Evolutionary conservation across 164 flowering plant genomes (phyloP), one percentile per base, ranked within the genome.

Genomic region (Stephania yunnanensis): DNA sequence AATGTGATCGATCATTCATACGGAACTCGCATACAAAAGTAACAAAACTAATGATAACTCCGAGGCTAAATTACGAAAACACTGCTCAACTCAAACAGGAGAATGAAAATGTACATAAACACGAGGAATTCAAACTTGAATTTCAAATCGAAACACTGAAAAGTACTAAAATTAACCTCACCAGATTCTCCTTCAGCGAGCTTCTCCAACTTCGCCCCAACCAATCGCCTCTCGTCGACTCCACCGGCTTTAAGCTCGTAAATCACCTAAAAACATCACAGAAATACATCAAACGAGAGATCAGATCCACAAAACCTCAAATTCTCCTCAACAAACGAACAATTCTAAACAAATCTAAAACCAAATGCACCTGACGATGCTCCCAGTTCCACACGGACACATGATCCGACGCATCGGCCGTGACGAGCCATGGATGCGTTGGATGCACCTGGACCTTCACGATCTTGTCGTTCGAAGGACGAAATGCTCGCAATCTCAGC

Each of bases 341-440:
- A 66, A 66, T 25, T 71, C 63, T 15, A 12, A 53, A 8, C 25
- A 11, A 20, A 70, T 17, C 19, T 15, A 1, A 70, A 20, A n/a
- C 20, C 13, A 65, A 52, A 69, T 63, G 12, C 68, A 90, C 97
- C 97, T 93, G 98, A 19, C 97, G 95, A 70, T 92, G 97, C 76
- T 95, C 99, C 99, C 99, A 95, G 76, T 95, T 95, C 98, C 99
- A 95, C 70, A 95, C 98, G 30, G 98, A 87, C 6, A 95, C 98
- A 66, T 89, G 95, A 87, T 95, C 98, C 3, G 98, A 92, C 6
- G 92, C 94, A 74, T 95, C 99, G 17, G 99, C 93, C 0, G 99
- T 93, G 61, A 92, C 99, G 25, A 95, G 90, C 99, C 97, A 93
- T 52, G 99, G 99, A 81, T 95, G 97, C 71, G 99, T 93, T 1